phyloP scores from a whole-genome alignment of 371 early-diverging fungal genomes.

The Lichtheimia ornata region DNA sequence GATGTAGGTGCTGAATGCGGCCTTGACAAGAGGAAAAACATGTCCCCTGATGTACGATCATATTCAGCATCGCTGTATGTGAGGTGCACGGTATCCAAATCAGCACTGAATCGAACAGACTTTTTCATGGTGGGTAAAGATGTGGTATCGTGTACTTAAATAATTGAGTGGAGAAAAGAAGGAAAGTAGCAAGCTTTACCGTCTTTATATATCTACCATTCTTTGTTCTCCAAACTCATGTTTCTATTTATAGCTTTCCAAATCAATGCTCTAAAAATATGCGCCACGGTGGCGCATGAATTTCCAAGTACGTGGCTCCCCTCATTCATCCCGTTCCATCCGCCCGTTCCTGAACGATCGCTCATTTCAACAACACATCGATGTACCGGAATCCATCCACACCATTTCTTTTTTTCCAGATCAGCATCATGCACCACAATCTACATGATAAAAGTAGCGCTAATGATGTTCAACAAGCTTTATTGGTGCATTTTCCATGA shows the following conservation, averaged over 20 bases:
- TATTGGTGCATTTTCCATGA: too few relatives aligned
- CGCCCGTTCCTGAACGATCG: too few relatives aligned
- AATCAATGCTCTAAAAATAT: conserved; percentile 3
- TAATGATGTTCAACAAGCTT: too few relatives aligned
- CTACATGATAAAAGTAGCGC: too few relatives aligned
- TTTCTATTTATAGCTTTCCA: conserved; percentile 2
- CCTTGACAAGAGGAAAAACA: too few relatives aligned
- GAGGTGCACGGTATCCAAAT: conserved; percentile 2
- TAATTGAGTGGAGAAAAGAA: neutral
- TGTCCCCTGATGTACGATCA: neutral
- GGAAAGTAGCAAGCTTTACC: neutral
- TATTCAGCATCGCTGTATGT: conserved; percentile 13
- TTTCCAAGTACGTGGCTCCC: neutral
- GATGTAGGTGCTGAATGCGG: too few relatives aligned
- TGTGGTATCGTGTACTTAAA: neutral
- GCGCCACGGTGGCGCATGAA: conserved; percentile 3
- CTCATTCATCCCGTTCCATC: too few relatives aligned
- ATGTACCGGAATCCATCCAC: too few relatives aligned
- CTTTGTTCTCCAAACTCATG: neutral
- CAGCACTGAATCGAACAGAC: conserved; percentile 8
- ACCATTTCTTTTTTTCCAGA: too few relatives aligned
- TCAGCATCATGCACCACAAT: too few relatives aligned
- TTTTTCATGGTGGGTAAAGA: conserved; percentile 2
- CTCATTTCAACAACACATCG: too few relatives aligned
- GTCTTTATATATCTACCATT: neutral